Conservation (phyloP, 2,329 filamentous ascomycete genomes). For the Tolypocladium pustulatum region DNA sequence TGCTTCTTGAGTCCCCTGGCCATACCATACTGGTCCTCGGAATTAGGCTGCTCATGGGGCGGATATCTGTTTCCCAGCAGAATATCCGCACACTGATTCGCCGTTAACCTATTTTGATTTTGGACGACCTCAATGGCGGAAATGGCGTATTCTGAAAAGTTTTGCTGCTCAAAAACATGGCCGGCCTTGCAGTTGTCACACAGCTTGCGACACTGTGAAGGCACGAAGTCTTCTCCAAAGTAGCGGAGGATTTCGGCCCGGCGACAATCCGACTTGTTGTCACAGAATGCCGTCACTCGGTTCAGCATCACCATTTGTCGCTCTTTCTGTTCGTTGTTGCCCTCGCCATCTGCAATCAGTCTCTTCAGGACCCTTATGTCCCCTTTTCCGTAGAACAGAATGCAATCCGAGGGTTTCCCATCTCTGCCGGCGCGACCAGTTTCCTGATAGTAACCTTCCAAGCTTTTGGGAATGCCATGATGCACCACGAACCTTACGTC, state of each 20-base stretch:
- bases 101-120: slow-evolving; percentile 52
- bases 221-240: slow-evolving; percentile 77
- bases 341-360: slow-evolving; percentile 77
- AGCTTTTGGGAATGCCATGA: slow-evolving; percentile 81
- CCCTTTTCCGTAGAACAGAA: slow-evolving; percentile 74
- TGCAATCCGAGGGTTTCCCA: slow-evolving; percentile 77
- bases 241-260: slow-evolving; percentile 84
- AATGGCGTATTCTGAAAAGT: slow-evolving; percentile 67
- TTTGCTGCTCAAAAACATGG: slow-evolving; percentile 57
- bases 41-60: slow-evolving; percentile 40
- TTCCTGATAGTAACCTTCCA: slow-evolving; percentile 98
- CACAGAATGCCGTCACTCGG: slow-evolving; percentile 76
- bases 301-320: slow-evolving; percentile 78
- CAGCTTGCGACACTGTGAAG: slow-evolving; percentile 56
- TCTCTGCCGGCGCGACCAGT: slow-evolving; percentile 92
- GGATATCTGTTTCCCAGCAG: slow-evolving; percentile 61
- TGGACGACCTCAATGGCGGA: slow-evolving; percentile 61
- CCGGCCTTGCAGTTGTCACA: slow-evolving; percentile 87
- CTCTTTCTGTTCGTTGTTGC: slow-evolving; percentile 67
- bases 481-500: slow-evolving; percentile 96
- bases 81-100: slow-evolving; percentile 75
- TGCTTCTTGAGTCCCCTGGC: slow-evolving; percentile 61
- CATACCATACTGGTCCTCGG: slow-evolving; percentile 53
- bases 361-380: slow-evolving; percentile 65
- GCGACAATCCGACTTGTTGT: slow-evolving; percentile 80